These are phyloP conservation scores for Cercospora sojina DNA, from an alignment of 2,329 filamentous ascomycete species.

Conservation along the genomic window DNA sequence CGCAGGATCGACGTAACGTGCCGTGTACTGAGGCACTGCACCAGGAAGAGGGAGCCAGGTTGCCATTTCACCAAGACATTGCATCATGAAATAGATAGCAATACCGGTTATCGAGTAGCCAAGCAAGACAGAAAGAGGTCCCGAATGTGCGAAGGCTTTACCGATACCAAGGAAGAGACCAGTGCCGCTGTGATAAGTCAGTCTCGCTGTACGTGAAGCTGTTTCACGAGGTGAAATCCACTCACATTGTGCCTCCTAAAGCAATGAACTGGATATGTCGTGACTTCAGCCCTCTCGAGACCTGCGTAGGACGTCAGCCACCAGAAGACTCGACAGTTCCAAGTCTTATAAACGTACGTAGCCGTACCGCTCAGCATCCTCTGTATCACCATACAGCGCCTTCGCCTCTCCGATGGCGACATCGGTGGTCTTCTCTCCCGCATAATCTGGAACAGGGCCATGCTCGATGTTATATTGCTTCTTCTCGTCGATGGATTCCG, in stretches of 20 bases:
- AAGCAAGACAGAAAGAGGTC: slow-evolving; percentile 28
- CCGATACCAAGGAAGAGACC: slow-evolving; percentile 25
- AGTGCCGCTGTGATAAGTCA: slow-evolving; percentile 42
- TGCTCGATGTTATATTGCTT: slow-evolving; percentile 10
- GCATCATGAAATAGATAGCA: slow-evolving; percentile 17
- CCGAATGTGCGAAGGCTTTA: slow-evolving; percentile 28
- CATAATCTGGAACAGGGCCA: background rate
- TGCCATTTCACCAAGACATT: slow-evolving; percentile 22
- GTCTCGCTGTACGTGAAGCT: background rate
- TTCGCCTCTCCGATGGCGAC: slow-evolving; percentile 47
- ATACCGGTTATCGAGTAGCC: slow-evolving; percentile 19
- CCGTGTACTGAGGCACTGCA: slow-evolving; percentile 14
- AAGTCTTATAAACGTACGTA: slow-evolving; percentile 9
- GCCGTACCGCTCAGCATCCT: slow-evolving; percentile 45
- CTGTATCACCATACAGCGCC: slow-evolving; percentile 53
- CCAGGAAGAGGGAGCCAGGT: slow-evolving; percentile 20
- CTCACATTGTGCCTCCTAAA: slow-evolving; percentile 43
- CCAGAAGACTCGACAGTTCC: background rate
- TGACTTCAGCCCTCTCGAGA: slow-evolving; percentile 52
- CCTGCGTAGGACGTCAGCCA: slow-evolving; percentile 39
- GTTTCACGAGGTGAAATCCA: background rate
- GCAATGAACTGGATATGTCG: slow-evolving; percentile 61
- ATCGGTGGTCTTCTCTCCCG: slow-evolving; percentile 18
- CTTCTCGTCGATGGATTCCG: slow-evolving; percentile 17
- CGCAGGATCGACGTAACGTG: slow-evolving; percentile 25